Evolutionary conservation across 2,329 filamentous ascomycete species (phyloP).

Genomic region (Cercospora nicotianae): DNA sequence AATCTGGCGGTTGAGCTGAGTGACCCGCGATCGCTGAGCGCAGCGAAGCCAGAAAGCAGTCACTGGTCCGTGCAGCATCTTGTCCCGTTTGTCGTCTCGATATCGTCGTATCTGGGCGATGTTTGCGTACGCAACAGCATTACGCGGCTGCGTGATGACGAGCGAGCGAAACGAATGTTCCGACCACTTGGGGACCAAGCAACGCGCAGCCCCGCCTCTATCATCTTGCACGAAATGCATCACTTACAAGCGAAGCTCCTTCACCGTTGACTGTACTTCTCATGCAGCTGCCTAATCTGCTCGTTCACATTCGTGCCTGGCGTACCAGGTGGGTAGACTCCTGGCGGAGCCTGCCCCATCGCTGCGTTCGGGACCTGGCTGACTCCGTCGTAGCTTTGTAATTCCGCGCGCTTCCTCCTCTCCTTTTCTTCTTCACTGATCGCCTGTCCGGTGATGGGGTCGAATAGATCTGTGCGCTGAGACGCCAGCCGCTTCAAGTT

Average conservation of each 20-base stretch:
- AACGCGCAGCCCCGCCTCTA: not conserved
- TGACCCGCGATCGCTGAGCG: not conserved
- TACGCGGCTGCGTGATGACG: not conserved
- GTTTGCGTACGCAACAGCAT: not conserved
- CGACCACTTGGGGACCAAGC: not conserved
- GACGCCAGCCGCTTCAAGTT: constrained; percentile 94
- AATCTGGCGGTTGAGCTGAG: not conserved
- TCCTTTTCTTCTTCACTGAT: constrained; percentile 59
- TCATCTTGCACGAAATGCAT: not conserved
- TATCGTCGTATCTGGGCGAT: not conserved
- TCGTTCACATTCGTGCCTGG: constrained; percentile 56
- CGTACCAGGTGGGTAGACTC: constrained; percentile 42
- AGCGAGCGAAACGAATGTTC: not conserved
- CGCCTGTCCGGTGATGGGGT: constrained; percentile 66
- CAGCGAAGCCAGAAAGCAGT: not conserved
- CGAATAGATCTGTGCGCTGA: constrained; percentile 84
- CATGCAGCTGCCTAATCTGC: constrained; percentile 38
- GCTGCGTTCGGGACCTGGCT: constrained; percentile 35
- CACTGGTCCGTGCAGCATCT: not conserved
- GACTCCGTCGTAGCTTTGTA: constrained; percentile 62
- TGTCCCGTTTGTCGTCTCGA: not conserved
- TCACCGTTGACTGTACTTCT: constrained; percentile 32
- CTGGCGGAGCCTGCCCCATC: constrained; percentile 47
- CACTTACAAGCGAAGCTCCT: not conserved
- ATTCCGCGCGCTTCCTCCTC: constrained; percentile 69